phyloP scores from a whole-genome alignment of 2,329 filamentous ascomycete genomes.

The Cryphonectria naterciae region DNA sequence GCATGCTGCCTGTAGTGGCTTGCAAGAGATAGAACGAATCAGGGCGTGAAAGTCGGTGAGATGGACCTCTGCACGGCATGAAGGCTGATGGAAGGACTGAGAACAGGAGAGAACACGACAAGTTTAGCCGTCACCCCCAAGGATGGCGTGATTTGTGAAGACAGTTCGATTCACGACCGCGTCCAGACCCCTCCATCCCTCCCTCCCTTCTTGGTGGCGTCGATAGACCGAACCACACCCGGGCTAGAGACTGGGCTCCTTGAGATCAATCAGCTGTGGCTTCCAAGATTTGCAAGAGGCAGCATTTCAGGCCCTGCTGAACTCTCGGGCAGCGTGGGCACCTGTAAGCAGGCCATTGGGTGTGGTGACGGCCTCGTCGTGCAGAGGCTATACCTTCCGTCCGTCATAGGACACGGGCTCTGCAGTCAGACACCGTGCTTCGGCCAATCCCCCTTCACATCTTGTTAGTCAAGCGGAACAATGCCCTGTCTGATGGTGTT shows the following conservation, averaged over 20 bases:
- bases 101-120: background rate
- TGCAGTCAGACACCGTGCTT: background rate
- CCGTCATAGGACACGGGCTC: background rate
- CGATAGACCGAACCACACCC: background rate
- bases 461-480: background rate
- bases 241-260: background rate
- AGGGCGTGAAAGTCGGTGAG: background rate
- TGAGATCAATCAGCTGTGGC: background rate
- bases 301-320: background rate
- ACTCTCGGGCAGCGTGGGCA: background rate
- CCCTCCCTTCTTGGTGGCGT: background rate
- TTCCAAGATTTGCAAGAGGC: background rate
- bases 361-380: background rate
- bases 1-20: background rate
- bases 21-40: too few relatives aligned
- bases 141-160: background rate
- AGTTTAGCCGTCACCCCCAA: background rate
- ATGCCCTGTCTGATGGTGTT: background rate
- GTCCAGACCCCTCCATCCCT: too few relatives aligned
- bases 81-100: background rate
- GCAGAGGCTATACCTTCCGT: background rate
- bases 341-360: background rate
- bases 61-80: background rate
- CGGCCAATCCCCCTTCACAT: background rate
- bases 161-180: background rate